Evolutionary conservation across 176 grass and related monocot species (phyloP).

Genomic region (Raddia distichophylla): DNA sequence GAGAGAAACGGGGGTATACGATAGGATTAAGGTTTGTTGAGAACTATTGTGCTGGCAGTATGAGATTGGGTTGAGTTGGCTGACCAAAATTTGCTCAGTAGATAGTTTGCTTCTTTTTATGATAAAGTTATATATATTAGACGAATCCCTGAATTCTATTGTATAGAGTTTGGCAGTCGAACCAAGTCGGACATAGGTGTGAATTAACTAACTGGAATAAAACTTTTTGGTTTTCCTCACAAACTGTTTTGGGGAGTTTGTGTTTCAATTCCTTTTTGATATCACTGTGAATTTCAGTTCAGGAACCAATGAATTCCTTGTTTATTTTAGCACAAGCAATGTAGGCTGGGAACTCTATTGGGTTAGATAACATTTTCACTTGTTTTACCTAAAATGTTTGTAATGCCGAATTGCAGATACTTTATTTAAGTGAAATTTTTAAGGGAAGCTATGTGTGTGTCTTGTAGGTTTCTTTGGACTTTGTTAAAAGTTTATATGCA

Average conservation of each 20-base stretch:
- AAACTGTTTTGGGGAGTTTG: neutral
- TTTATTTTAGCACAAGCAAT: conserved; percentile 36
- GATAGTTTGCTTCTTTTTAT: no score
- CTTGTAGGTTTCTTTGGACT: conserved; percentile 93
- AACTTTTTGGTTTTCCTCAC: neutral
- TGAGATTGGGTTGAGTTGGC: no score
- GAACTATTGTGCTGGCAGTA: no score
- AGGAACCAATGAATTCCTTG: neutral
- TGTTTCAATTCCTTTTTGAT: neutral
- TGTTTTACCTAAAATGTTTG: neutral
- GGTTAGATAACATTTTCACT: conserved; percentile 6
- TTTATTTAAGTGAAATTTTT: conserved; percentile 15
- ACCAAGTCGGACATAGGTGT: neutral
- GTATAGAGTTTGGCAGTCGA: no score
- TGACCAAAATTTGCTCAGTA: no score
- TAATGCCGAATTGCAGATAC: conserved; percentile 15
- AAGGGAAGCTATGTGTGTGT: conserved; percentile 23
- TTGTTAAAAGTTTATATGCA: conserved; percentile 91
- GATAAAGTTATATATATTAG: no score
- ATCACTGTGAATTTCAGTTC: neutral
- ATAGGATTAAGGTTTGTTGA: no score
- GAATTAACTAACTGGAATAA: neutral
- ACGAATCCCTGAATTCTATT: no score
- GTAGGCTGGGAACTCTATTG: neutral
- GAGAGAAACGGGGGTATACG: no score